phyloP scores from a whole-genome alignment of 768 basidiomycete species.

The Suillus spraguei region DNA sequence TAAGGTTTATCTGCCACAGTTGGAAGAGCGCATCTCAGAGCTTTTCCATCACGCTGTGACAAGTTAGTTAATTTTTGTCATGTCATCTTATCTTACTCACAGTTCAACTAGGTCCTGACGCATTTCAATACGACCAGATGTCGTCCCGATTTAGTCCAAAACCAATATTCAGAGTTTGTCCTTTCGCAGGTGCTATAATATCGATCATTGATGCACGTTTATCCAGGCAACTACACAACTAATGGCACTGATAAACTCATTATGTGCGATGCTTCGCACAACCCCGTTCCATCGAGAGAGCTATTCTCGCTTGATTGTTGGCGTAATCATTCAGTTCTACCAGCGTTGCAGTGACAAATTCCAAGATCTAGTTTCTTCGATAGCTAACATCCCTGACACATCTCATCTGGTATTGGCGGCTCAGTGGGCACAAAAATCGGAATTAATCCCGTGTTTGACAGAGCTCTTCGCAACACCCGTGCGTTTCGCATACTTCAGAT shows the following conservation, averaged over 20 bases:
- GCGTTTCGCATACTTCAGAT: constrained; percentile 25
- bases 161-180: constrained; percentile 76
- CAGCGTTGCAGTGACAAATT: constrained; percentile 91
- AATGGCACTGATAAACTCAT: constrained; percentile 87
- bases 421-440: constrained; percentile 84
- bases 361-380: constrained; percentile 63
- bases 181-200: background rate
- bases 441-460: constrained; percentile 72
- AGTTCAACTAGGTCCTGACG: constrained; percentile 64
- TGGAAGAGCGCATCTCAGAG: constrained; percentile 90
- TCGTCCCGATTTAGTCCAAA: constrained; percentile 65
- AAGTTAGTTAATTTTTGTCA: constrained; percentile 42
- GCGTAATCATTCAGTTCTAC: constrained; percentile 95
- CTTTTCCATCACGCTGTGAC: constrained; percentile 87
- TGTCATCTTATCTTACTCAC: constrained; percentile 5
- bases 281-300: constrained; percentile 96
- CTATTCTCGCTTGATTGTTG: constrained; percentile 91
- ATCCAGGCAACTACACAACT: constrained; percentile 80
- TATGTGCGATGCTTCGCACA: constrained; percentile 87
- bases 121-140: constrained; percentile 81
- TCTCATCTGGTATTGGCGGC: constrained; percentile 57
- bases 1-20: constrained; percentile 88
- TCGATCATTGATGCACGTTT: constrained; percentile 13
- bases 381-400: constrained; percentile 35
- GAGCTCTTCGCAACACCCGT: constrained; percentile 63